These are phyloP conservation scores for Zasmidium citrigriseum DNA, from an alignment of 2,329 filamentous ascomycete species.

Conservation along the genomic window DNA sequence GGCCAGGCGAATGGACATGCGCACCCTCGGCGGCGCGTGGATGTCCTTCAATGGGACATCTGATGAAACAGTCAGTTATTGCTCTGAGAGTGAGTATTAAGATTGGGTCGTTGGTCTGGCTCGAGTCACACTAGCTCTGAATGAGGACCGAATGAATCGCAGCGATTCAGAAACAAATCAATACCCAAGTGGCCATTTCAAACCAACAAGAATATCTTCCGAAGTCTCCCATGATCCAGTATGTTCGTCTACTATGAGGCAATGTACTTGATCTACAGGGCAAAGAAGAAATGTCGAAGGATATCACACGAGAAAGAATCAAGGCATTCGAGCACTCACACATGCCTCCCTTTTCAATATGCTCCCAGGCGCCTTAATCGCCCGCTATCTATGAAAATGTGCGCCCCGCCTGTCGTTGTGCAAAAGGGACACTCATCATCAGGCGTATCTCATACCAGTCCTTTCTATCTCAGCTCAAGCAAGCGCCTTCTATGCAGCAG, in stretches of 20 bases:
- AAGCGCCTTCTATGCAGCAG: background rate
- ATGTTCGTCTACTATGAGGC: no score
- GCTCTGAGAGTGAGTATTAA: no score
- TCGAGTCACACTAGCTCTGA: no score
- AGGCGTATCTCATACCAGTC: background rate
- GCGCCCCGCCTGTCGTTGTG: background rate
- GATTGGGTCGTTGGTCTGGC: no score
- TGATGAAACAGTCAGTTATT: background rate
- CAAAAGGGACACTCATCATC: background rate
- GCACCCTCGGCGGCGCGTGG: background rate
- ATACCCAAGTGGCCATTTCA: no score
- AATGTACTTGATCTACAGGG: background rate
- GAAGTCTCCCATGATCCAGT: no score
- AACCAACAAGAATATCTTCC: no score
- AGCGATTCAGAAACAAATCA: no score
- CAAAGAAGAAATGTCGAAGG: background rate
- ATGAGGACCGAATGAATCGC: no score
- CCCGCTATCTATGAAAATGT: background rate
- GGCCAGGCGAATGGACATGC: background rate
- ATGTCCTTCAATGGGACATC: slow-evolving; percentile 2
- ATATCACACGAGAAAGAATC: background rate
- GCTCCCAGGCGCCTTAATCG: background rate
- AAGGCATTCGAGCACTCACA: background rate
- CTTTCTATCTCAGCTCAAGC: background rate
- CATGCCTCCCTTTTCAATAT: background rate